Conservation (phyloP, 106 monocot genomes). For the Dendrobium catenatum region DNA sequence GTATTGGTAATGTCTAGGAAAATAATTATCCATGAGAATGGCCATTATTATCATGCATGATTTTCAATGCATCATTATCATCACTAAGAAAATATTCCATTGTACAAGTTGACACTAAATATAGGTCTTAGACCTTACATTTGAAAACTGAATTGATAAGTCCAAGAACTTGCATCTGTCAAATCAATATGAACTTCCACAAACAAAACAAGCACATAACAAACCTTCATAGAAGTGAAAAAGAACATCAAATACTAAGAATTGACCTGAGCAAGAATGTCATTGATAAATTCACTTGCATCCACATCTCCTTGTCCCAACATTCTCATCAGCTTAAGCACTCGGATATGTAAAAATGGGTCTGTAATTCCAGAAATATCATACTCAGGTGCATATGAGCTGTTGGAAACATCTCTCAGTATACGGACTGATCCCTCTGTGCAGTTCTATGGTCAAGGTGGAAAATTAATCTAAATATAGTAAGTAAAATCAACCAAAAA, state of each 20-base stretch:
- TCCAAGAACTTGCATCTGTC: background rate
- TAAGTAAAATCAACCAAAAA: background rate
- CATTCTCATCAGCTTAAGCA: constrained; percentile 72
- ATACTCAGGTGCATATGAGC: constrained; percentile 90
- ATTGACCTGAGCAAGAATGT: constrained; percentile 90
- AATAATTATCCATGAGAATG: background rate
- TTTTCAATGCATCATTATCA: background rate
- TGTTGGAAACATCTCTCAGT: constrained; percentile 80
- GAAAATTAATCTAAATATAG: constrained; percentile 6
- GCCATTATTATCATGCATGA: background rate
- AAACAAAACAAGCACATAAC: background rate
- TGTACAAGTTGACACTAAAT: background rate
- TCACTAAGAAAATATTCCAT: background rate
- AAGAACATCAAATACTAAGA: background rate
- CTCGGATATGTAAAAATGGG: constrained; percentile 53
- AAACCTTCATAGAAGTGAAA: background rate
- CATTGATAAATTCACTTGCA: constrained; percentile 83
- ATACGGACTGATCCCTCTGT: constrained; percentile 68
- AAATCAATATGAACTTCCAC: background rate
- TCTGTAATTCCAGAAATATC: constrained; percentile 70
- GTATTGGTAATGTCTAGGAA: background rate
- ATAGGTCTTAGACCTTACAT: background rate
- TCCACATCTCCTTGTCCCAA: constrained; percentile 86
- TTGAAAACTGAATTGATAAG: background rate
- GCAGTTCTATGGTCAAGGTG: constrained; percentile 47